These are phyloP conservation scores for Geranium rotundifolium DNA, from an alignment of 345 rosid genomes.

Conservation along the genomic window DNA sequence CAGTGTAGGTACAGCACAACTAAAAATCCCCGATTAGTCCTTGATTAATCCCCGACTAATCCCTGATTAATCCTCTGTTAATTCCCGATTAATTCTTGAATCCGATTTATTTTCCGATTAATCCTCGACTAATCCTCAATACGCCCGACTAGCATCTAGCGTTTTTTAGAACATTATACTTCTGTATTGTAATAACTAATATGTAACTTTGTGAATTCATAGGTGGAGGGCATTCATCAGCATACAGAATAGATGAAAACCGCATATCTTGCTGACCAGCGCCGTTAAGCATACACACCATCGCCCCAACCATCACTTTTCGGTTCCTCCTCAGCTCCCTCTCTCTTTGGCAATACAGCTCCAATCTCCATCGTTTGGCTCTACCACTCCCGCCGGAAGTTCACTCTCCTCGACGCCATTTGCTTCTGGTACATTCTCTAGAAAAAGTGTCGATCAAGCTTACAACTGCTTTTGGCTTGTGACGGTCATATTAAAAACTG, in stretches of 20 bases:
- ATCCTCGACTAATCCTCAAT: no score
- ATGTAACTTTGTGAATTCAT: conserved; percentile 5
- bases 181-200: not conserved
- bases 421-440: conserved; percentile 34
- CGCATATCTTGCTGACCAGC: conserved; percentile 86
- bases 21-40: no score
- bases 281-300: conserved; percentile 33
- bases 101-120: no score
- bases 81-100: no score
- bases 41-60: no score
- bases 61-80: no score
- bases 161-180: no score
- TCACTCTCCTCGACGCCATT: conserved; percentile 53
- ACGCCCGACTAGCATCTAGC: no score
- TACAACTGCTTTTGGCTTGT: conserved; percentile 2
- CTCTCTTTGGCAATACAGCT: conserved; percentile 34
- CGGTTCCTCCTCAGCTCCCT: conserved; percentile 46
- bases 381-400: conserved; percentile 39
- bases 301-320: conserved; percentile 32
- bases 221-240: conserved; percentile 92
- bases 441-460: not conserved
- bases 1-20: no score
- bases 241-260: conserved; percentile 78
- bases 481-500: conserved; percentile 5
- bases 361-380: conserved; percentile 43